Evolutionary conservation across 2,329 filamentous ascomycete genomes (phyloP), one percentile per base, ranked within the genome.

Genomic region (Blastomyces parvus): DNA sequence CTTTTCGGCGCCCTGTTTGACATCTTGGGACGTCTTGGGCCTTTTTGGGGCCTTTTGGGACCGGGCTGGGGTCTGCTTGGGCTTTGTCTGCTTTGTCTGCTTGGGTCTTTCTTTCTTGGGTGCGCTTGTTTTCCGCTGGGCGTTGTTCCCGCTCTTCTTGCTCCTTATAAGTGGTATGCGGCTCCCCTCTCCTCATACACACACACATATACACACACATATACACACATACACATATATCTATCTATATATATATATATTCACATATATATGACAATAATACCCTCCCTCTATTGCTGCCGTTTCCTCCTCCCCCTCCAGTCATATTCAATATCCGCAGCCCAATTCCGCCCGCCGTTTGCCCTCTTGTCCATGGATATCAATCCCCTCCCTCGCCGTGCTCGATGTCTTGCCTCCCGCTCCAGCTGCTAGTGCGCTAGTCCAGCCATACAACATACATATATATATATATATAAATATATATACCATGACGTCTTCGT

Each of bases 41-140:
- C n/a, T n/a, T n/a, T n/a, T n/a, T n/a, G n/a, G n/a, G n/a, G n/a
- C n/a, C n/a, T n/a, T n/a, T n/a, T n/a, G n/a, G n/a, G n/a, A n/a
- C n/a, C n/a, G n/a, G n/a, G n/a, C n/a, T n/a, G n/a, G n/a, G n/a
- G n/a, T n/a, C n/a, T n/a, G n/a, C n/a, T n/a, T n/a, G n/a, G n/a
- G n/a, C n/a, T n/a, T n/a, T n/a, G n/a, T n/a, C n/a, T n/a, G n/a
- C n/a, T n/a, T n/a, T n/a, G n/a, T n/a, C n/a, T n/a, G n/a, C n/a
- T n/a, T n/a, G n/a, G n/a, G n/a, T n/a, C n/a, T n/a, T n/a, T n/a
- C n/a, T n/a, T n/a, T n/a, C n/a, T n/a, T n/a, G n/a, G n/a, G n/a
- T 36, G 62, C 38, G 58, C 64, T 63, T 62, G 62, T 59, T 42
- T 64, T 64, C 64, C 64, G 63, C 64, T 63, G 64, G 60, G 62